Evolutionary conservation across 1,139 yeast genomes (phyloP).

Genomic region (Yamadazyma triangularis): DNA sequence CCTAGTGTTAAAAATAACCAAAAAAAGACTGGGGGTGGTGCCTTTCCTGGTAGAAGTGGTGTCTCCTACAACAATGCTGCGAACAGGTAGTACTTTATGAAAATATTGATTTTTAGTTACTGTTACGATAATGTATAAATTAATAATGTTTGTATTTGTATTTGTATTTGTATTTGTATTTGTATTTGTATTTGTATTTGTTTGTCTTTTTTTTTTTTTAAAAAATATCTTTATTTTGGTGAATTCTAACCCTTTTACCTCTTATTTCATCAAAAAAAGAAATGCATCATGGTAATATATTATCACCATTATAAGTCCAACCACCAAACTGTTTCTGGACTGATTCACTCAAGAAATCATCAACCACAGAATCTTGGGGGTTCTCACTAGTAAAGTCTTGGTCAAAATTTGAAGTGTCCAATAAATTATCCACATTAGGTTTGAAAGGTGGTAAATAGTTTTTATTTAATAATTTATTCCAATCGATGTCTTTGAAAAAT

Average conservation of each 20-base stretch:
- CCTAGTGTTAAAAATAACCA: slow-evolving; percentile 20
- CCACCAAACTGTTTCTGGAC: slow-evolving; percentile 98
- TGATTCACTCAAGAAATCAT: slow-evolving; percentile 80
- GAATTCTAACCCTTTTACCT: too few relatives aligned
- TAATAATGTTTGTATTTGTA: too few relatives aligned
- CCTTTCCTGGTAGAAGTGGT: slow-evolving; percentile 38
- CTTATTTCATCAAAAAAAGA: too few relatives aligned
- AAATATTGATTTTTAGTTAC: too few relatives aligned
- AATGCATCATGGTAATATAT: slow-evolving; percentile 11
- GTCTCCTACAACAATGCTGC: slow-evolving; percentile 40
- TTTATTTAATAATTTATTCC: slow-evolving; percentile 80
- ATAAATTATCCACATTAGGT: slow-evolving; percentile 82
- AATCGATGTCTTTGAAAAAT: slow-evolving; percentile 87
- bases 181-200: too few relatives aligned
- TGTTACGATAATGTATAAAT: too few relatives aligned
- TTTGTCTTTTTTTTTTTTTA: too few relatives aligned
- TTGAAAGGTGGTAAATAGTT: slow-evolving; percentile 94
- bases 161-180: too few relatives aligned
- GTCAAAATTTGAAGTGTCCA: slow-evolving; percentile 91
- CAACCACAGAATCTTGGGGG: slow-evolving; percentile 95
- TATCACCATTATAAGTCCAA: slow-evolving; percentile 89
- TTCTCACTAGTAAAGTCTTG: slow-evolving; percentile 88
- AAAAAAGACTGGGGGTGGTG: slow-evolving; percentile 22
- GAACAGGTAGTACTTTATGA: slow-evolving; percentile 8
- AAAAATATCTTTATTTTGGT: too few relatives aligned